A percentile compares a stretch with the other conserved stretches of the same genome.
Conservation (phyloP, 805 yeast species). For the Saccharomycopsis schoenii region DNA sequence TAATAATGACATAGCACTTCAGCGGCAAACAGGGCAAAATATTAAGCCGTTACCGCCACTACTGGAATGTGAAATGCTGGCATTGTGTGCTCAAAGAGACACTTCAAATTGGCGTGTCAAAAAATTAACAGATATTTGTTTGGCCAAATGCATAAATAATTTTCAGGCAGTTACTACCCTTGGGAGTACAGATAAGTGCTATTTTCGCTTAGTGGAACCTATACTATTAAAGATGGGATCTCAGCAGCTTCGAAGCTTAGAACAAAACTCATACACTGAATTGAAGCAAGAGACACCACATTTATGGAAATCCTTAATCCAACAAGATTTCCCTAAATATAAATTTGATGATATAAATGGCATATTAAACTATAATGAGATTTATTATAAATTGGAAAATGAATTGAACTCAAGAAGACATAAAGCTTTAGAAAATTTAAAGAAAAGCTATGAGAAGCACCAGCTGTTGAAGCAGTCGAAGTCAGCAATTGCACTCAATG, state of each 20-base stretch:
- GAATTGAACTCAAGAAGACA: slow-evolving; percentile 4
- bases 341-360: neutral
- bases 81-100: neutral
- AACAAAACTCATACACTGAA: slow-evolving; percentile 5
- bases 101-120: neutral
- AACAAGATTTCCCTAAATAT: slow-evolving; percentile 9
- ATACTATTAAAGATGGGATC: slow-evolving; percentile 8
- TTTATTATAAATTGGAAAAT: neutral
- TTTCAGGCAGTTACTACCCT: slow-evolving; percentile 5
- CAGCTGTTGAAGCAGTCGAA: slow-evolving; percentile 6
- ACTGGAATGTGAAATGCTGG: neutral
- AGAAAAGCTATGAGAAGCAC: slow-evolving; percentile 6
- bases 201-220: slow-evolving; percentile 9
- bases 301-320: slow-evolving; percentile 9
- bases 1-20: neutral
- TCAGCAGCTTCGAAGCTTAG: slow-evolving; percentile 8
- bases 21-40: neutral
- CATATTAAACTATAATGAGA: neutral
- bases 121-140: slow-evolving; percentile 11
- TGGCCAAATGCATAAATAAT: neutral
- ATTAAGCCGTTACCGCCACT: neutral
- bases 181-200: slow-evolving; percentile 4
- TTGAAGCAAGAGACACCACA: neutral
- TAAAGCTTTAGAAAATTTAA: slow-evolving; percentile 14
- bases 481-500: slow-evolving; percentile 6